Conservation (phyloP, 2,329 filamentous ascomycete genomes). For the Penicillium sp. region DNA sequence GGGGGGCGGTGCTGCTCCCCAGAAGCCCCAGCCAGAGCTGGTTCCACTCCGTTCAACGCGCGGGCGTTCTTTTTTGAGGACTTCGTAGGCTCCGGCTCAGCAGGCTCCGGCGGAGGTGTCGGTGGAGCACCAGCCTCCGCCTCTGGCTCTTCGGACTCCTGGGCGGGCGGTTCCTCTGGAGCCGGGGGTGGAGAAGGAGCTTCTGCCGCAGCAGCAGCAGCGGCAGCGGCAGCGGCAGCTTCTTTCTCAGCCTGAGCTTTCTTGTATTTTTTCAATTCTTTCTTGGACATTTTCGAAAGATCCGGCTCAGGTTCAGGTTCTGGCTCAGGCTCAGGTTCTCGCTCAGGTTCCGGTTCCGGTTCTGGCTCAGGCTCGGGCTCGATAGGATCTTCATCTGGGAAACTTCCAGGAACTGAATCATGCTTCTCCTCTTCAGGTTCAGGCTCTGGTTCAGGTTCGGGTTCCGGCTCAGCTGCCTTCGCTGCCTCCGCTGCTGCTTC, state of each 20-base stretch:
- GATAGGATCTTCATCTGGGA: slow-evolving; percentile 47
- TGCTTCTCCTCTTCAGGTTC: slow-evolving; percentile 30
- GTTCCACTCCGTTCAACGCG: slow-evolving; percentile 70
- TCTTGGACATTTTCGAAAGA: slow-evolving; percentile 25
- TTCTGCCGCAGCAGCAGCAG: slow-evolving; percentile 18
- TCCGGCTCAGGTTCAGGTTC: slow-evolving; percentile 22
- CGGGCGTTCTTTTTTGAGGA: slow-evolving; percentile 69
- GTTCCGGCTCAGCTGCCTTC: slow-evolving; percentile 27
- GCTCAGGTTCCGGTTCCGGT: slow-evolving; percentile 20
- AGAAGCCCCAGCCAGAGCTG: slow-evolving; percentile 71
- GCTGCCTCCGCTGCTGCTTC: slow-evolving; percentile 23
- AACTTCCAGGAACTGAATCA: slow-evolving; percentile 56
- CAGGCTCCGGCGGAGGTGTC: slow-evolving; percentile 54
- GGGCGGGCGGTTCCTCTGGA: slow-evolving; percentile 34
- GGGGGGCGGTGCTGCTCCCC: slow-evolving; percentile 57
- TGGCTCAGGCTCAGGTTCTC: slow-evolving; percentile 20
- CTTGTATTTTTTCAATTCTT: slow-evolving; percentile 31
- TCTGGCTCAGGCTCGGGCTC: slow-evolving; percentile 36
- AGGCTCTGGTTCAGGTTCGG: slow-evolving; percentile 11
- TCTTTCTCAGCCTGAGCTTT: slow-evolving; percentile 23
- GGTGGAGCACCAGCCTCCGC: slow-evolving; percentile 37
- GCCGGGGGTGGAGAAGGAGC: slow-evolving; percentile 29
- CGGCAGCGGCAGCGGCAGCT: slow-evolving; percentile 30
- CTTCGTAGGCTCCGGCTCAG: slow-evolving; percentile 49
- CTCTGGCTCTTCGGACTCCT: slow-evolving; percentile 34